These are phyloP conservation scores for Euptelea pleiosperma DNA, from an alignment of 164 flowering plant species.

Conservation along the genomic window DNA sequence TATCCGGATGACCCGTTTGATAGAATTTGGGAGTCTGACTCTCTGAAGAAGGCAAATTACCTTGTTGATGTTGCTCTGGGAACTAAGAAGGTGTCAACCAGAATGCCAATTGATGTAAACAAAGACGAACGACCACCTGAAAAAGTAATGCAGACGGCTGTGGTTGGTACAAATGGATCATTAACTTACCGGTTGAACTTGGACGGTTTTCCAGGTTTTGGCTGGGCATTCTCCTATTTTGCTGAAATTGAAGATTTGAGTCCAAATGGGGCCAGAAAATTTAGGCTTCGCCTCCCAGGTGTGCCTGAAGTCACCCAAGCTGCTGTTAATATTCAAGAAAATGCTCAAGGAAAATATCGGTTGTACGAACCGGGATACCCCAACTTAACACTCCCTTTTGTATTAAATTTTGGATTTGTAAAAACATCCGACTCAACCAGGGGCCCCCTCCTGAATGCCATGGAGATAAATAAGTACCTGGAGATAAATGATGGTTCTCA, in stretches of 20 bases:
- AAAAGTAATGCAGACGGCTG: slow-evolving; percentile 99
- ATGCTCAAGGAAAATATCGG: slow-evolving; percentile 83
- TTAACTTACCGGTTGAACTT: slow-evolving; percentile 85
- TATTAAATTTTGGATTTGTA: slow-evolving; percentile 62
- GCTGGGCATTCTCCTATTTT: slow-evolving; percentile 93
- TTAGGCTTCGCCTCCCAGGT: slow-evolving; percentile 72
- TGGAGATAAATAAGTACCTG: slow-evolving; percentile 88
- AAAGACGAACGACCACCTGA: slow-evolving; percentile 72
- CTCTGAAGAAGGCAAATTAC: slow-evolving; percentile 78
- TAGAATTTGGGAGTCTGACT: slow-evolving; percentile 92
- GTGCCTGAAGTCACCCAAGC: slow-evolving; percentile 65
- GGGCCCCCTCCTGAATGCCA: slow-evolving; percentile 93
- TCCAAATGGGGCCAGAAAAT: slow-evolving; percentile 62
- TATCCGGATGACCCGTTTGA: slow-evolving; percentile 98
- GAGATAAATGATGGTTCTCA: slow-evolving; percentile 63
- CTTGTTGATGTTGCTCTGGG: slow-evolving; percentile 96
- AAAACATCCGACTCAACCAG: slow-evolving; percentile 73
- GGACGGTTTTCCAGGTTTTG: slow-evolving; percentile 90
- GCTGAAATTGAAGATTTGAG: slow-evolving; percentile 90
- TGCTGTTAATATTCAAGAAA: slow-evolving; percentile 83
- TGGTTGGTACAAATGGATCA: slow-evolving; percentile 83
- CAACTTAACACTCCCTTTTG: slow-evolving; percentile 84
- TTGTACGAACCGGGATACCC: slow-evolving; percentile 84
- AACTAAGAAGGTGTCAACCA: slow-evolving; percentile 73
- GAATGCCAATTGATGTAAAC: slow-evolving; percentile 49